phyloP scores from a whole-genome alignment of 2,329 filamentous ascomycete species.

The Fusarium ramigenum region DNA sequence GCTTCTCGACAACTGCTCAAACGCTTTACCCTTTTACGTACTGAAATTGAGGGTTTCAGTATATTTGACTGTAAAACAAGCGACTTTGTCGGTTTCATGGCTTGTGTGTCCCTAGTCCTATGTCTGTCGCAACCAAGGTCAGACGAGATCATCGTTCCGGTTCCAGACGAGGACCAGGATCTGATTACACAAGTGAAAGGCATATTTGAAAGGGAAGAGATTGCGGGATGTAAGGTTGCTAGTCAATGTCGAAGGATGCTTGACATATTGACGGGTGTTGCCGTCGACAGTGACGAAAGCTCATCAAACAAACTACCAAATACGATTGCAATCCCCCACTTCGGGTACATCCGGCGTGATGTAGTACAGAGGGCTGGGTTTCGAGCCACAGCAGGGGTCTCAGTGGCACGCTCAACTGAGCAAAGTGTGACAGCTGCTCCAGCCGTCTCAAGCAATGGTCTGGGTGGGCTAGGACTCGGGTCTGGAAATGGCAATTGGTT shows the following conservation, averaged over 20 bases:
- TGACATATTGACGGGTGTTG: not conserved
- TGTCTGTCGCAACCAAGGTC: not conserved
- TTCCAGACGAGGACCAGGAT: not conserved
- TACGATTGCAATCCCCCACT: not conserved
- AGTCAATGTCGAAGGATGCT: not conserved
- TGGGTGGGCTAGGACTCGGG: accelerated
- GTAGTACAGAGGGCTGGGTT: not conserved
- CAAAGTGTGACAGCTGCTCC: accelerated
- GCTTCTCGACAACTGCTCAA: not conserved
- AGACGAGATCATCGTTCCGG: too few species aligned
- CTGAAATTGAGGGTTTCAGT: not conserved
- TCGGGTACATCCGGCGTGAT: not conserved
- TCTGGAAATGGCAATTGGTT: not conserved
- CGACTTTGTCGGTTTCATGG: not conserved
- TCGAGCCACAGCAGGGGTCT: accelerated
- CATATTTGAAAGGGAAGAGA: not conserved
- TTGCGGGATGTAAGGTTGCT: not conserved
- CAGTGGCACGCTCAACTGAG: accelerated
- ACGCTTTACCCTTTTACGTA: not conserved
- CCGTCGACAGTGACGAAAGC: not conserved
- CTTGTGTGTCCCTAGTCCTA: not conserved
- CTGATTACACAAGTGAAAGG: not conserved
- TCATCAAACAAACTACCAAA: not conserved
- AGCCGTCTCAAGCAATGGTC: accelerated
- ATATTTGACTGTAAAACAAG: not conserved